Conservation (phyloP, 2,329 filamentous ascomycete genomes). For the Aspergillus caelatus region DNA sequence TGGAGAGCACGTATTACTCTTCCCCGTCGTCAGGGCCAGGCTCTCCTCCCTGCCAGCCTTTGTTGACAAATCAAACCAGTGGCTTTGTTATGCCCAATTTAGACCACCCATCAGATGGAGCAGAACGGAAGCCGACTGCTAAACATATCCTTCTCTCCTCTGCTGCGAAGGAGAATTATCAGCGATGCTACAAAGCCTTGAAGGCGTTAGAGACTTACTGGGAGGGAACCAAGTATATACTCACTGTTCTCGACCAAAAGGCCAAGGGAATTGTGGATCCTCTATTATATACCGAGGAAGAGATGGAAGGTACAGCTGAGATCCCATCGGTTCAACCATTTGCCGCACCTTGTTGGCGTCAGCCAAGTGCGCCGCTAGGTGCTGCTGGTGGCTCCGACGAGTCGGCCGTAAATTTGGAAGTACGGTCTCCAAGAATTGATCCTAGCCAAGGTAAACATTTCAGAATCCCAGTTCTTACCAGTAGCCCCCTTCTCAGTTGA, state of each 20-base stretch:
- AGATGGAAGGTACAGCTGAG: conserved; percentile 72
- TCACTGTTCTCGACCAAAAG: conserved; percentile 84
- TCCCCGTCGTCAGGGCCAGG: conserved; percentile 65
- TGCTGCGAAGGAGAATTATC: conserved; percentile 83
- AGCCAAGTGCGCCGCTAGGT: conserved; percentile 35
- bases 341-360: conserved; percentile 55
- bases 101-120: conserved; percentile 30
- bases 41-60: conserved; percentile 49
- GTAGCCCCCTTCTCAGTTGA: neutral
- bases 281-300: conserved; percentile 66
- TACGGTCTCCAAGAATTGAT: conserved; percentile 53
- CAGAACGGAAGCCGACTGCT: conserved; percentile 39
- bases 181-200: conserved; percentile 80
- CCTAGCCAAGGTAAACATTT: conserved; percentile 52
- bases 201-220: conserved; percentile 82
- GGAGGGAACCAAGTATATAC: conserved; percentile 83
- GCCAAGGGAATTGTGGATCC: conserved; percentile 83
- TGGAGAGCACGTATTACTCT: conserved; percentile 75
- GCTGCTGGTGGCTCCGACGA: conserved; percentile 27
- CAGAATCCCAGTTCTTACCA: neutral
- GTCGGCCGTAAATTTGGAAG: conserved; percentile 25
- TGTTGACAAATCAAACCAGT: conserved; percentile 35
- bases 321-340: conserved; percentile 55
- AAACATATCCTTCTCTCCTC: conserved; percentile 78
- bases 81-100: conserved; percentile 39